These are phyloP conservation scores for Usnea hakonensis DNA, from an alignment of 495 filamentous ascomycete genomes.

Conservation along the genomic window DNA sequence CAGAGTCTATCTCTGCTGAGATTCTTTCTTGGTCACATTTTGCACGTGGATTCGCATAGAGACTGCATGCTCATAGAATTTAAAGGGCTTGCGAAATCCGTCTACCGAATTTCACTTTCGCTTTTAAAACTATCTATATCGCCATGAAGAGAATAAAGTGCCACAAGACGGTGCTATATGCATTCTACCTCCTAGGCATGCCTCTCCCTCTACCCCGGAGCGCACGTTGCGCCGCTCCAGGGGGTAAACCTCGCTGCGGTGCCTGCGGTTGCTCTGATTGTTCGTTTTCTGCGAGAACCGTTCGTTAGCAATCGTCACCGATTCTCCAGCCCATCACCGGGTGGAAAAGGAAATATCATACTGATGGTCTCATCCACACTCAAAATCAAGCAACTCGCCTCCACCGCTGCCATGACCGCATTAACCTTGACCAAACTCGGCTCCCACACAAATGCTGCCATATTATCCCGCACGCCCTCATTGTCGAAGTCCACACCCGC, in stretches of 20 bases:
- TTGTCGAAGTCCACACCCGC: conserved; percentile 91
- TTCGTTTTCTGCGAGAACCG: conserved; percentile 58
- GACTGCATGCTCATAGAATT: not conserved
- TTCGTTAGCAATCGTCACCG: conserved; percentile 11
- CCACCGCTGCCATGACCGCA: conserved; percentile 90
- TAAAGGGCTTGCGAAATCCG: not conserved
- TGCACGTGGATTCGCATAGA: too few species aligned
- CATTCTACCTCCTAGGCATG: conserved; percentile 68
- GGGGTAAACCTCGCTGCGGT: conserved; percentile 69
- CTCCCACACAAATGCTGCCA: conserved; percentile 94
- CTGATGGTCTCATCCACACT: conserved; percentile 96
- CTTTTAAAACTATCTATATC: conserved; percentile 10
- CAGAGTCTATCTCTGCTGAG: not conserved
- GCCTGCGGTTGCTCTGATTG: conserved; percentile 75
- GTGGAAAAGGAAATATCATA: conserved; percentile 31
- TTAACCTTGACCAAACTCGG: conserved; percentile 94
- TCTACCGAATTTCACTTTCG: not conserved
- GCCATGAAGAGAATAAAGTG: not conserved
- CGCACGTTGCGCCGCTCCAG: conserved; percentile 87
- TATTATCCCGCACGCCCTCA: conserved; percentile 87
- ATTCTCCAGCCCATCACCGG: not conserved
- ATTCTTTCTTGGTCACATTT: not conserved
- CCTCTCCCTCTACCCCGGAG: conserved; percentile 77
- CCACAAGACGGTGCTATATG: not conserved
- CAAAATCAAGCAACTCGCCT: conserved; percentile 89